Evolutionary conservation across 306 rosid genomes (phyloP), one percentile per base, ranked within the genome.

Genomic region (Pterocarpus macrocarpus): DNA sequence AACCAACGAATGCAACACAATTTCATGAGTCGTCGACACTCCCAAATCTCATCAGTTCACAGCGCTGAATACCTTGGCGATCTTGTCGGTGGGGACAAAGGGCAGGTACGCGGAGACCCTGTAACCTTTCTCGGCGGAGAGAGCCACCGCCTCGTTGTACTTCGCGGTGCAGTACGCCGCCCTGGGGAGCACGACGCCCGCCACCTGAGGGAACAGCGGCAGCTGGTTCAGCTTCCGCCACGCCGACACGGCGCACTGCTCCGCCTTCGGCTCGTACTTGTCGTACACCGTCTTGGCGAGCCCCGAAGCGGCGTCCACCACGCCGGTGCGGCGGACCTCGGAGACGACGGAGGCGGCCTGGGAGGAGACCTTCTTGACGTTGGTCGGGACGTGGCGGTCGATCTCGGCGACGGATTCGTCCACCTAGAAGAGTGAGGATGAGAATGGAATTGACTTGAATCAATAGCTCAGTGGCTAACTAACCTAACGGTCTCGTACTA

Each of bases 161-260:
- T 83, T 86, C 75, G 83, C 89, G 2, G 79, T 83, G 11, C 85
- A 86, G 64, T 83, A 86, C 1, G 87, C 89, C 0, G 89, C 87
- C 57, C 35, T 80, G 0, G 89, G 89, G 69, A 86, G 69, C 9
- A 84, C 77, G 0, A 15, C 87, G 32, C 69, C 63, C 3, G 91
- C 97, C 45, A 91, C 86, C 12, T 62, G 88, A 14, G 98, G 97
- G 83, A 95, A 91, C 15, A 95, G 74, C 0, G 97, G 98, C 33
- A 94, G 88, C 86, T 84, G 88, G 53, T 92, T 92, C 62, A 86
- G 71, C 67, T 7, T 80, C 78, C 56, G 61, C 89, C 89, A 86
- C 0, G 89, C 89, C 0, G 78, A 83, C 13, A 72, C 89, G 0
- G 89, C 89, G 5, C 76, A 83, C 81, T 71, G 71, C 71, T 86